Evolutionary conservation across 2,329 filamentous ascomycete species (phyloP).

Genomic region (Sporothrix schenckii): DNA sequence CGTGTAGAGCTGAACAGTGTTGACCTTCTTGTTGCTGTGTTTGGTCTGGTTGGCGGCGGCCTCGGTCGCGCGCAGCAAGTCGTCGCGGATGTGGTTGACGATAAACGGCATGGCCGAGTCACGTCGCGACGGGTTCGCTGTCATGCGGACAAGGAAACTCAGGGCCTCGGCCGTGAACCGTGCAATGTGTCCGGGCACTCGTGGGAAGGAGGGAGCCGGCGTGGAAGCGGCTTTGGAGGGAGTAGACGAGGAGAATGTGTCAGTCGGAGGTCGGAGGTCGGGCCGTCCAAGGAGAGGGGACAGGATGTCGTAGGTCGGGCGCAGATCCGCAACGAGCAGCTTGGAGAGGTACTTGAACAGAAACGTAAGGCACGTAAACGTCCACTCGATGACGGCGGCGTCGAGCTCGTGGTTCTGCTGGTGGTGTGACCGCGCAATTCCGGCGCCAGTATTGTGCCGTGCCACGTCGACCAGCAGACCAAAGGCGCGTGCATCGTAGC

Average conservation of each 20-base stretch:
- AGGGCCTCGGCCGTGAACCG: slow-evolving; percentile 93
- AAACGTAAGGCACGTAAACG: slow-evolving; percentile 90
- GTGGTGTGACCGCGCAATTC: slow-evolving; percentile 27
- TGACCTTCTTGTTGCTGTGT: slow-evolving; percentile 27
- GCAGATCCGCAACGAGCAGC: slow-evolving; percentile 80
- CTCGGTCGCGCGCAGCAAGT: slow-evolving; percentile 53
- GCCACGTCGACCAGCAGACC: slow-evolving; percentile 76
- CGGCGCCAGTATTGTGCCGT: slow-evolving; percentile 33
- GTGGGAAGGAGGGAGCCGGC: slow-evolving; percentile 38
- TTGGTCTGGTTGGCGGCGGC: slow-evolving; percentile 55
- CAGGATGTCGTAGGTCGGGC: slow-evolving; percentile 82
- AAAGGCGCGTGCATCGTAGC: slow-evolving; percentile 75
- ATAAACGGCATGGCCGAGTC: slow-evolving; percentile 72
- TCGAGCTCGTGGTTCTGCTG: slow-evolving; percentile 66
- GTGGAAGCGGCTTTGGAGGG: neutral
- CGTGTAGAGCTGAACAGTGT: slow-evolving; percentile 66
- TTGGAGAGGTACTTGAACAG: slow-evolving; percentile 96
- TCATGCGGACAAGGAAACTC: slow-evolving; percentile 90
- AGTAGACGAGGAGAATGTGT: neutral
- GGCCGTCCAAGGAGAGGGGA: slow-evolving; percentile 80
- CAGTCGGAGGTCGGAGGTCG: neutral
- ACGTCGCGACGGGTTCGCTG: slow-evolving; percentile 70
- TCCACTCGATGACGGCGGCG: slow-evolving; percentile 95
- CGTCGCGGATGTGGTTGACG: slow-evolving; percentile 70
- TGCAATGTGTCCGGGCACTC: slow-evolving; percentile 82